These are phyloP conservation scores for Geotrichum cucujoidarum DNA, from an alignment of 1,139 yeast species.

Conservation along the genomic window DNA sequence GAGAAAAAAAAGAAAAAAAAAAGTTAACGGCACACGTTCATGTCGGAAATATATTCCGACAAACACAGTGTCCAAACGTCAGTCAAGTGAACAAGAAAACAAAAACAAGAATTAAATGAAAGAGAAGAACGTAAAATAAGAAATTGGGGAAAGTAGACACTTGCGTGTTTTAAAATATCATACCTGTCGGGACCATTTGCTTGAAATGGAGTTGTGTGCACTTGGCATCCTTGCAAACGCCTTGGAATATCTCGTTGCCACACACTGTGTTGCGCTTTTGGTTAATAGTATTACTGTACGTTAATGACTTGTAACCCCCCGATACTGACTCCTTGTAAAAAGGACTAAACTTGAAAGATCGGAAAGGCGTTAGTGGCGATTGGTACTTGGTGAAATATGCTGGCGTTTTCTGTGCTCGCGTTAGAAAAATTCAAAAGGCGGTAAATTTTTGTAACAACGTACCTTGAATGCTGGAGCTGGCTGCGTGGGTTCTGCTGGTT, in stretches of 20 bases:
- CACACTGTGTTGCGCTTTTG: conserved; percentile 27
- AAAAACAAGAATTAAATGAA: conserved; percentile 1
- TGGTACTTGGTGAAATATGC: conserved; percentile 25
- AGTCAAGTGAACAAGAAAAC: background rate
- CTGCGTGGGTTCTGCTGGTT: no score
- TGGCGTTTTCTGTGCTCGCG: conserved; percentile 6
- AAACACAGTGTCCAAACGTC: no score
- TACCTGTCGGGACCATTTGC: conserved; percentile 29
- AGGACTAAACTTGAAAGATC: conserved; percentile 33
- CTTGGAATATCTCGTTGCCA: conserved; percentile 27
- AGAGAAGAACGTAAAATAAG: background rate
- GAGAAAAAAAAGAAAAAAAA: conserved; percentile 1
- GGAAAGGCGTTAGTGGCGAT: conserved; percentile 31
- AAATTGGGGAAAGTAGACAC: background rate
- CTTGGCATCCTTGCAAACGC: conserved; percentile 24
- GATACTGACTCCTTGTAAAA: conserved; percentile 24
- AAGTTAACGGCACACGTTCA: no score
- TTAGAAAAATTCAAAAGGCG: background rate
- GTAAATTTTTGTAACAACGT: background rate
- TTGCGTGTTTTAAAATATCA: conserved; percentile 15
- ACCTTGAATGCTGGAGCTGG: conserved; percentile 6
- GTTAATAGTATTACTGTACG: conserved; percentile 30
- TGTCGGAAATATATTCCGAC: no score
- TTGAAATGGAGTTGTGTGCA: conserved; percentile 33
- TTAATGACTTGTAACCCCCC: conserved; percentile 28